Evolutionary conservation across 129 eudicot species (phyloP).

Genomic region (Arctium lappa): DNA sequence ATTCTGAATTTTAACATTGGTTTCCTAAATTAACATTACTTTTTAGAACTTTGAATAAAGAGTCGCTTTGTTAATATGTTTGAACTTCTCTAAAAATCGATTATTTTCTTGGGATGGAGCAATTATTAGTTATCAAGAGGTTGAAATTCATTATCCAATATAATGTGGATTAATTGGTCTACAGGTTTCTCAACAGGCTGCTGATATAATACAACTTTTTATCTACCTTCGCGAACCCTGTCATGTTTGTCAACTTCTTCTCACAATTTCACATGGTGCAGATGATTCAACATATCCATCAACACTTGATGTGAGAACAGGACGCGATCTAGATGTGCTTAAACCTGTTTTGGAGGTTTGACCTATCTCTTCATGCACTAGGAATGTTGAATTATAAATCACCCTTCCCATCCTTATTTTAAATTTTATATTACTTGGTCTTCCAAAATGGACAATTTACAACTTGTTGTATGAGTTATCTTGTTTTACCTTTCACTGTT

Average conservation of each 20-base stretch:
- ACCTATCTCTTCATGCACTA: conserved; percentile 24
- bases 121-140: background rate
- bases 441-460: background rate
- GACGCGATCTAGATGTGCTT: conserved; percentile 77
- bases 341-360: conserved; percentile 89
- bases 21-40: background rate
- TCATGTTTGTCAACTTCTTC: conserved; percentile 91
- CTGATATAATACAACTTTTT: conserved; percentile 85
- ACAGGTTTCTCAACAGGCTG: conserved; percentile 80
- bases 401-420: background rate
- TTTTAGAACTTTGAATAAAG: background rate
- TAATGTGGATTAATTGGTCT: conserved; percentile 15
- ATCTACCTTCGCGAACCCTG: conserved; percentile 90
- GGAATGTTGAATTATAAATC: conserved; percentile 14
- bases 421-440: background rate
- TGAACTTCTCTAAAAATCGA: background rate
- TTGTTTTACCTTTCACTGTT: background rate
- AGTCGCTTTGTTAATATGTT: background rate
- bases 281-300: conserved; percentile 92
- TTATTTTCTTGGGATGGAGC: background rate
- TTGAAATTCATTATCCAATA: background rate
- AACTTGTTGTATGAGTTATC: background rate
- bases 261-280: conserved; percentile 89
- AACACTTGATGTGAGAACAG: conserved; percentile 89
- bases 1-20: background rate